phyloP scores from a whole-genome alignment of 768 basidiomycete genomes.

The Multifurca ochricompacta region DNA sequence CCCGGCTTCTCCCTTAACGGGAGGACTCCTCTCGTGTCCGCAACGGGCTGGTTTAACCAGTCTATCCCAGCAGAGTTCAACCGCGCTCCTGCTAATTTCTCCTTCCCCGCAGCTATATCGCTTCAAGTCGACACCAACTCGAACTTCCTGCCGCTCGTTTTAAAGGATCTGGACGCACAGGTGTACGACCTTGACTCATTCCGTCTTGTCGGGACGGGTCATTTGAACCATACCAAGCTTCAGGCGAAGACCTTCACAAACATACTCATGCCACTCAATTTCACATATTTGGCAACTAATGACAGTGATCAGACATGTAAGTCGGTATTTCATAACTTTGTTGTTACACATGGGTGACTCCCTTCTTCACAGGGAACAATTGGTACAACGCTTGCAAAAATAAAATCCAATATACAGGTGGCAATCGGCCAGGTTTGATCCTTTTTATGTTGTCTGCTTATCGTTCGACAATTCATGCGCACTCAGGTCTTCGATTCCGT shows the following conservation, averaged over 20 bases:
- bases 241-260: slow-evolving; percentile 60
- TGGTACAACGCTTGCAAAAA: slow-evolving; percentile 79
- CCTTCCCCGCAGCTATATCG: slow-evolving; percentile 70
- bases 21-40: slow-evolving; percentile 47
- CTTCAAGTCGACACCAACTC: slow-evolving; percentile 67
- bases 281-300: slow-evolving; percentile 76
- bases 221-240: slow-evolving; percentile 48
- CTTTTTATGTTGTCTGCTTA: background rate
- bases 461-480: background rate
- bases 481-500: slow-evolving; percentile 29
- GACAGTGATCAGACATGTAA: slow-evolving; percentile 77
- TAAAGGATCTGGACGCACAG: slow-evolving; percentile 56
- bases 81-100: slow-evolving; percentile 79
- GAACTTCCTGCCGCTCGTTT: slow-evolving; percentile 72
- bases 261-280: slow-evolving; percentile 70
- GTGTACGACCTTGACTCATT: slow-evolving; percentile 64
- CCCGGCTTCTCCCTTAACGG: slow-evolving; percentile 61
- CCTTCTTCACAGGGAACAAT: slow-evolving; percentile 43
- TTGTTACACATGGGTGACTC: slow-evolving; percentile 8
- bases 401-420: slow-evolving; percentile 37
- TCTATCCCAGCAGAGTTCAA: slow-evolving; percentile 59
- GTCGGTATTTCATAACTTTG: slow-evolving; percentile 21
- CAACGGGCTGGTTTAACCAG: slow-evolving; percentile 48
- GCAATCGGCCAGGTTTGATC: slow-evolving; percentile 55
- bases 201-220: slow-evolving; percentile 60